Evolutionary conservation across 2,329 filamentous ascomycete species (phyloP), one percentile per base, ranked within the genome.

Genomic region (Botrytis deweyae): DNA sequence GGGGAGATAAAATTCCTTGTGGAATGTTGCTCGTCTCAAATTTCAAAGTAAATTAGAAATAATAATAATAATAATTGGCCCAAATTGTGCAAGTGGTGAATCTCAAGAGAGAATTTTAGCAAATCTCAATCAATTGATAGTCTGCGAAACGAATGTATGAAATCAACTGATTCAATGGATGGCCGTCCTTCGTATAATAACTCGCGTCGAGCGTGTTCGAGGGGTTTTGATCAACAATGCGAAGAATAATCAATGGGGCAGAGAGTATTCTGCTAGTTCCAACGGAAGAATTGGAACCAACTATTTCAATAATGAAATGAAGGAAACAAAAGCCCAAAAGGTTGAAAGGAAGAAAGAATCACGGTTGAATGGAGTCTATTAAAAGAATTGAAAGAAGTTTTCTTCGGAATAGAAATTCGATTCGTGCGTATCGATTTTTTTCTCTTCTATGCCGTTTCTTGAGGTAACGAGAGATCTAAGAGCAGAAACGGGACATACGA

Each of bases 61-160:
- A 68, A 33, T 42, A 22, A 29, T 8, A 68, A 22, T 42, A 18
- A 55, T 22, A 36, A 42, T 29, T 55, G 58, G 46, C 42, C 18
- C 55, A 52, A 64, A 36, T 33, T 64, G 68, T 36, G 52, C 49
- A n/a, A 40, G 38, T 22, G 36, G 49, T 64, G 40, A 71, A 71
- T 62, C 38, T 40, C 61, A n/a, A n/a, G 25, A 5, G 36, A 40
- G 20, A 64, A 71, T 63, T 12, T 22, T 8, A 29, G 40, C 29
- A 36, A n/a, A 59, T 29, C 38, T 42, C n/a, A n/a, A 36, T 46
- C 62, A 46, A 66, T 72, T 67, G 70, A 44, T 10, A 20, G 16
- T 46, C n/a, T 67, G 49, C 22, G 33, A 55, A 72, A 67, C 62
- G 70, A 72, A 67, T 59, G 62, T 67, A 38, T 58, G 20, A 18